Conservation (phyloP, 2,329 filamentous ascomycete species). For the Amauroascus niger region DNA sequence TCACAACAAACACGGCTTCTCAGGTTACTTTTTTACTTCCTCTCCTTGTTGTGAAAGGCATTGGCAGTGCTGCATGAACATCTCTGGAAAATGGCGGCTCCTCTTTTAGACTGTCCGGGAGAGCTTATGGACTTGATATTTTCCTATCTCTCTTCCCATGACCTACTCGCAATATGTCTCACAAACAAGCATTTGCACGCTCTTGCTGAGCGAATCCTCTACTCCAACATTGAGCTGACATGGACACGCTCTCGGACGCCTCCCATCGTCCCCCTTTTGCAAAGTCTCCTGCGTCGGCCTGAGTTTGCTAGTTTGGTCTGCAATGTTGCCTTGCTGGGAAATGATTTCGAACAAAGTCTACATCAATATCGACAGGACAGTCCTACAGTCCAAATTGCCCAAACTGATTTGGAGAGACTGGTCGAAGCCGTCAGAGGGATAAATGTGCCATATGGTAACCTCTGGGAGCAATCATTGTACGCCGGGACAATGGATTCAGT, state of each 20-base stretch:
- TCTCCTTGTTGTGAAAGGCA: too few species aligned
- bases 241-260: constrained; percentile 12
- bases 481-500: constrained; percentile 17
- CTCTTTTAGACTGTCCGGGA: too few species aligned
- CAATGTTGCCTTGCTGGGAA: constrained; percentile 13
- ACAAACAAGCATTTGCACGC: constrained; percentile 13
- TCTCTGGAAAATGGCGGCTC: too few species aligned
- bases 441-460: constrained; percentile 4
- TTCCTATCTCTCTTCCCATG: constrained; percentile 14
- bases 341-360: background rate
- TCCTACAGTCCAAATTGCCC: background rate
- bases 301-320: constrained; percentile 16
- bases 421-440: background rate
- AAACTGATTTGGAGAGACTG: constrained; percentile 3
- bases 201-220: constrained; percentile 18
- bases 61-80: too few species aligned
- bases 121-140: constrained; percentile 13
- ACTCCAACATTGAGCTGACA: constrained; percentile 18
- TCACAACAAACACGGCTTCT: too few species aligned
- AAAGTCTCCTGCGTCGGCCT: constrained; percentile 17
- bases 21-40: too few species aligned
- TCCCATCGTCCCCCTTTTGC: constrained; percentile 17
- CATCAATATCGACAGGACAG: background rate
- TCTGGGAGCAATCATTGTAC: constrained; percentile 17
- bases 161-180: constrained; percentile 16